Evolutionary conservation across 1,284 basidiomycete genomes (phyloP), one percentile per base, ranked within the genome.

Genomic region (Leccinum angustisporum): DNA sequence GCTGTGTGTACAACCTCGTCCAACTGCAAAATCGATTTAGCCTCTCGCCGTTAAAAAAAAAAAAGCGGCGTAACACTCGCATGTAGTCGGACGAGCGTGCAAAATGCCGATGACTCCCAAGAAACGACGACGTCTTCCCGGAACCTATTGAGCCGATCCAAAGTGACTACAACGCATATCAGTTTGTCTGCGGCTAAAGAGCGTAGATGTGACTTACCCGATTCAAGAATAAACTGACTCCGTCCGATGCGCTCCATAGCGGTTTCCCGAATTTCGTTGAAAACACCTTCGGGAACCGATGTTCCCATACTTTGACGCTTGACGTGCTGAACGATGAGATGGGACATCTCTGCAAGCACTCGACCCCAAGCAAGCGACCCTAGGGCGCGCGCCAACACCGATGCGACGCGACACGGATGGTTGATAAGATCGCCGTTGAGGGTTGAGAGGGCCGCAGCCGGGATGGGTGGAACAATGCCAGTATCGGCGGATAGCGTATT

Each of bases 141-240:
- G 30, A 53, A 16, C 30, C n/a, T 8, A 31, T 13, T 33, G 30
- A 33, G n/a, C 21, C 14, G 30, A 53, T 33, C 21, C 8, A n/a
- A 53, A 53, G 27, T 53, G n/a, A 53, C 51, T 53, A 53, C 51
- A 53, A 51, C 31, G 51, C 30, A 51, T 33, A 53, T 53, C 30
- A 53, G 14, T 33, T 53, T 53, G 16, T 53, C 51, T 30, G 51
- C n/a, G n/a, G 16, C 27, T 13, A 53, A 31, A 53, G 30, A 53
- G 51, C 16, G 21, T 53, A 53, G 27, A 53, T 30, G 16, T 46
- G 18, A 14, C 51, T 53, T 53, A 53, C 51, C 51, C n/a, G 27
- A 53, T 33, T 46, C 43, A n/a, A 53, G 51, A 30, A 14, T 53
- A 18, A 53, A 53, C 8, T 10, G 16, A 53, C 51, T 53, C 27